Base-by-base conservation (phyloP, 495 filamentous ascomycete species). In the Aspergillus ostianus region DNA sequence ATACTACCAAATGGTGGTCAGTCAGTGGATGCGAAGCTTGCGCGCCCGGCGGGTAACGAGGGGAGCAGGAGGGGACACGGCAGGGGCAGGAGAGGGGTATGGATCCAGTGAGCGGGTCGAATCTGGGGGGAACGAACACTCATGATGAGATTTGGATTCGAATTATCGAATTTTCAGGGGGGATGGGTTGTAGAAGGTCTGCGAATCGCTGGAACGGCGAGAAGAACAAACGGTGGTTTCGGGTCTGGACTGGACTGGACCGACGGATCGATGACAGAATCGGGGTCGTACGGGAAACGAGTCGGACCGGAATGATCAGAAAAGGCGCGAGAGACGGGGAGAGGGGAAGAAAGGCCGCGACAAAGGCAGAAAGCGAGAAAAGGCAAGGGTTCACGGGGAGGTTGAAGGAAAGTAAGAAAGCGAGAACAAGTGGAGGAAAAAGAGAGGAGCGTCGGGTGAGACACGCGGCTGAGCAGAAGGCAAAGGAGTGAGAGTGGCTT, bases 1-100 rank as follows among this genome's bases (percentile, higher is more conserved):
- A 56, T 74, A 76, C 71, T 73, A 53, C 26, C 30, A 15, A 15
- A 41, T n/a, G 18, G 3, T 19, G 18, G 3, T 19, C 26, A 21
- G 41, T 62, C 44, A 62, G 59, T 57, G 47, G 23, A 26, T 54
- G 10, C 6, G 21, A 54, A 19, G 12, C 23, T 32, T 30, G 36
- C 47, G 46, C 30, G 41, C 13, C 47, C 32, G 27, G 49, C 19
- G 41, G 46, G 53, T 41, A 58, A 60, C 44, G 54, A 53, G 58
- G 45, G 45, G 55, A n/a, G 26, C 21, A 17, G 27, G 55, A 13
- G 21, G 47, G 36, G 27, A 53, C 9, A 51, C 3, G 2, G 19
- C 13, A 9, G 6, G 49, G 4, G 19, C 5, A 27, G 7, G 23
- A 13, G 21, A n/a, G 12, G 27, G 21, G 23, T 41, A 13, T 41